Evolutionary conservation across 2,329 filamentous ascomycete species (phyloP).

Genomic region (Aspergillus viridinutans): DNA sequence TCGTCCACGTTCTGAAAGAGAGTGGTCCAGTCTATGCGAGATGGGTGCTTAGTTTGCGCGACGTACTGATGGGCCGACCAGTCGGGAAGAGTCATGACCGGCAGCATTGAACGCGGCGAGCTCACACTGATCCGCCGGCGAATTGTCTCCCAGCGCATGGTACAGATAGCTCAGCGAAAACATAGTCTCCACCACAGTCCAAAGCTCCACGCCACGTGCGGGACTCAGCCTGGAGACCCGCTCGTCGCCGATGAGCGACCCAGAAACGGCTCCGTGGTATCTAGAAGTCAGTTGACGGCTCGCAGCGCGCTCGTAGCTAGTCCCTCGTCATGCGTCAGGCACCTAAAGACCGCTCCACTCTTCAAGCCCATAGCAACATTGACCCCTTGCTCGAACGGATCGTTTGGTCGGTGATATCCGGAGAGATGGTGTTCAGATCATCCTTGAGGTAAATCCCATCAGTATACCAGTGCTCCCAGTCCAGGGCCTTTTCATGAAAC

Average conservation of each 20-base stretch:
- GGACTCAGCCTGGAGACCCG: slow-evolving; percentile 44
- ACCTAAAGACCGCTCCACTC: slow-evolving; percentile 42
- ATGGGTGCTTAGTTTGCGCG: slow-evolving; percentile 52
- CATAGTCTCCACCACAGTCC: slow-evolving; percentile 50
- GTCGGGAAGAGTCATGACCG: slow-evolving; percentile 48
- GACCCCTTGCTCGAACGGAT: slow-evolving; percentile 45
- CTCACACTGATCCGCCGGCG: slow-evolving; percentile 52
- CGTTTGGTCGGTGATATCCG: slow-evolving; percentile 28
- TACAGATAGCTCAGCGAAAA: slow-evolving; percentile 52
- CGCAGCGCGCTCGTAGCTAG: slow-evolving; percentile 38
- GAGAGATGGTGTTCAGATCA: slow-evolving; percentile 30
- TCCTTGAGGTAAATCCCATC: slow-evolving; percentile 35
- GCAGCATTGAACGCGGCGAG: slow-evolving; percentile 53
- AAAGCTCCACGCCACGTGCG: slow-evolving; percentile 46
- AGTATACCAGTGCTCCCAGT: slow-evolving; percentile 41
- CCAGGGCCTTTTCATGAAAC: slow-evolving; percentile 37
- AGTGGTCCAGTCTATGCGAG: slow-evolving; percentile 38
- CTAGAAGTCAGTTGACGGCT: slow-evolving; percentile 46
- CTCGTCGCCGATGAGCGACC: slow-evolving; percentile 50
- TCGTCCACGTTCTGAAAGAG: slow-evolving; percentile 50
- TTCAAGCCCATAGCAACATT: slow-evolving; percentile 49
- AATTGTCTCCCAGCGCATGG: slow-evolving; percentile 43
- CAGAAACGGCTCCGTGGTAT: slow-evolving; percentile 48
- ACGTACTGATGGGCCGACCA: slow-evolving; percentile 58
- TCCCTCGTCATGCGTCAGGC: slow-evolving; percentile 43